A percentile compares a stretch with the other conserved stretches of the same genome.
Conservation (phyloP, 2,329 filamentous ascomycete species). For the Stachybotrys echinatus region DNA sequence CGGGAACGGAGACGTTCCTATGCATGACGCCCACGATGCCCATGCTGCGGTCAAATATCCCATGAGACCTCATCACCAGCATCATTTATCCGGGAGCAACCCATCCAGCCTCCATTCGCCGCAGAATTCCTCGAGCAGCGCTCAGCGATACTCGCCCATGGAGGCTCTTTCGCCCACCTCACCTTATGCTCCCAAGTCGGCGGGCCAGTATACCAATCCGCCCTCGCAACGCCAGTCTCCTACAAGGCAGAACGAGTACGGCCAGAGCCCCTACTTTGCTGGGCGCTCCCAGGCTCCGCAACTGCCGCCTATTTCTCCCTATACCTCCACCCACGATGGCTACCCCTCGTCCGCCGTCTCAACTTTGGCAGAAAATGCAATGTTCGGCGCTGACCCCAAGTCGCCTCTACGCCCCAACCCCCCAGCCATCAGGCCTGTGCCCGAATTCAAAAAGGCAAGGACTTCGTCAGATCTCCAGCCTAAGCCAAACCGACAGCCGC, state of each 20-base stretch:
- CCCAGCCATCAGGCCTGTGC: conserved; percentile 59
- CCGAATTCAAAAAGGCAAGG: conserved; percentile 79
- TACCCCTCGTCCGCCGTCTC: conserved; percentile 70
- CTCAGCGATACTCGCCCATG: conserved; percentile 95
- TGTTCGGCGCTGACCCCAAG: conserved; percentile 49
- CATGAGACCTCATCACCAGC: conserved; percentile 71
- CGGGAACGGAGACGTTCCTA: conserved; percentile 70
- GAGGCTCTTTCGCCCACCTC: conserved; percentile 77
- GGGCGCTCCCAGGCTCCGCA: conserved; percentile 45
- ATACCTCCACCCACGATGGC: conserved; percentile 61
- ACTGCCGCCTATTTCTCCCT: conserved; percentile 68
- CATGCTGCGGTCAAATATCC: conserved; percentile 85
- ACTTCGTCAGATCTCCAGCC: conserved; percentile 71
- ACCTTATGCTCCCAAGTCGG: conserved; percentile 65
- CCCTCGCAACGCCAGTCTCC: conserved; percentile 70
- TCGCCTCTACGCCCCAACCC: conserved; percentile 51
- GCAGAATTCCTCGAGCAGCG: conserved; percentile 68
- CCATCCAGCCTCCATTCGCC: conserved; percentile 64
- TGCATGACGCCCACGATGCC: conserved; percentile 81
- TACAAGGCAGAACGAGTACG: conserved; percentile 60
- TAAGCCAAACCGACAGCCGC: conserved; percentile 79
- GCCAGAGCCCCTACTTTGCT: conserved; percentile 53
- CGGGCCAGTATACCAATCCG: conserved; percentile 47
- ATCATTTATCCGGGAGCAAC: conserved; percentile 54
- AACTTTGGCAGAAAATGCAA: conserved; percentile 60